Base-by-base conservation (phyloP, 257 asterid species). In the Catharanthus roseus region DNA sequence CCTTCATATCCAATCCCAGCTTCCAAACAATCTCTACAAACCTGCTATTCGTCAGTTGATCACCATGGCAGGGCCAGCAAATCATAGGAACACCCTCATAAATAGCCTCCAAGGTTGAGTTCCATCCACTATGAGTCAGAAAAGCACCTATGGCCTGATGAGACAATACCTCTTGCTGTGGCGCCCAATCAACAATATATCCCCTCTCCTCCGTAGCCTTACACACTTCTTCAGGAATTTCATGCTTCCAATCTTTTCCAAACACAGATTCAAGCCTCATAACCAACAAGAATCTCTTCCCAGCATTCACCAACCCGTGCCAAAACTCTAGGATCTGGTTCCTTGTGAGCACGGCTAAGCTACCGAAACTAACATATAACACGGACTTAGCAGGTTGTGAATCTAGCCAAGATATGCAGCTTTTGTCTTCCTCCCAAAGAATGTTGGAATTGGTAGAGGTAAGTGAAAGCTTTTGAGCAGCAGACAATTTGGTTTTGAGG, bases 1-100 rank as follows among this genome's bases (percentile, higher is more conserved):
- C 95, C 38, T 88, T 88, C 87, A 88, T 81, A 72, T 87, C 57
- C 62, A 85, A 0, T 28, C 85, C 89, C 15, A 82, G 70, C 88
- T 67, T 82, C 91, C 88, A 85, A 29, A 82, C 82, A 41, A 68
- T 80, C 1, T 36, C 81, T 3, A 84, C 87, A 12, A 53, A 82
- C 39, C 84, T 74, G 13, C 87, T 81, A 69, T 85, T 85, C 72
- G 74, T 83, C 19, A 45, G 68, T 63, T 85, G 89, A 34, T 85
- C 87, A 0, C 79, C 41, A 36, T 66, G 74, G 50, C 74, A 71
- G 10, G 89, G 89, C 65, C 65, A 62, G 41, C 89, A 82, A n/a
- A 85, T 76, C 87, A 85, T 80, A 2, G 87, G 87, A 9, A 85
- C 86, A 24, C 87, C 89, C 42, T 74, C 88, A 10, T 83, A 77